A percentile compares a stretch with the other conserved stretches of the same genome.
Evolutionary conservation across 1,139 yeast species (phyloP).

Genomic region (Yarrowia galli): DNA sequence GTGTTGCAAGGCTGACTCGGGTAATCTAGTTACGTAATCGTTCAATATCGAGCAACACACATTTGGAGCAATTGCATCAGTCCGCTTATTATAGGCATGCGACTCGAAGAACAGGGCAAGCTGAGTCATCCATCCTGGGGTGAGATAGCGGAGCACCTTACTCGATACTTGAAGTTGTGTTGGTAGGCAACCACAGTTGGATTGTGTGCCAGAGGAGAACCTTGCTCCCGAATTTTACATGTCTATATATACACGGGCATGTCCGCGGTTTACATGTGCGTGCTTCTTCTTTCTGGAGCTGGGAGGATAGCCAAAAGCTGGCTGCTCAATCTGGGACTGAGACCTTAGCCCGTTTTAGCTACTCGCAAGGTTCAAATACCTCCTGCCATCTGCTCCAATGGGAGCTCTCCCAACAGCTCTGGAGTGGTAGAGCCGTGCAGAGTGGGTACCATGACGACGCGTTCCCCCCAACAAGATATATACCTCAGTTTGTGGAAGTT

Average conservation of each 20-base stretch:
- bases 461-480: neutral
- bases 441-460: slow-evolving; percentile 26
- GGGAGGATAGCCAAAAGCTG: neutral
- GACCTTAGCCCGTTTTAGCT: neutral
- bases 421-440: slow-evolving; percentile 6
- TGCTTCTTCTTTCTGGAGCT: neutral
- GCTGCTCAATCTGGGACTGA: neutral
- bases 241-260: slow-evolving; percentile 14
- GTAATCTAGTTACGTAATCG: neutral
- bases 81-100: neutral
- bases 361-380: slow-evolving; percentile 1
- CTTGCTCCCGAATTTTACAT: neutral
- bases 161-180: too few relatives aligned
- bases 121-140: too few relatives aligned
- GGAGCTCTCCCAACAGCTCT: slow-evolving; percentile 6
- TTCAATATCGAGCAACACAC: neutral
- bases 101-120: neutral
- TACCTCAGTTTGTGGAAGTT: neutral
- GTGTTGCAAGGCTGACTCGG: neutral
- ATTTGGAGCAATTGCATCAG: neutral
- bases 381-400: slow-evolving; percentile 27
- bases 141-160: too few relatives aligned
- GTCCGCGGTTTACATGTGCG: slow-evolving; percentile 1
- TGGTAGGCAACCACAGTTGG: neutral
- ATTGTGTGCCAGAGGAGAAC: neutral